Conservation (phyloP, 202 grass and related monocot species). For the Bolboschoenoplectus hybrid region DNA sequence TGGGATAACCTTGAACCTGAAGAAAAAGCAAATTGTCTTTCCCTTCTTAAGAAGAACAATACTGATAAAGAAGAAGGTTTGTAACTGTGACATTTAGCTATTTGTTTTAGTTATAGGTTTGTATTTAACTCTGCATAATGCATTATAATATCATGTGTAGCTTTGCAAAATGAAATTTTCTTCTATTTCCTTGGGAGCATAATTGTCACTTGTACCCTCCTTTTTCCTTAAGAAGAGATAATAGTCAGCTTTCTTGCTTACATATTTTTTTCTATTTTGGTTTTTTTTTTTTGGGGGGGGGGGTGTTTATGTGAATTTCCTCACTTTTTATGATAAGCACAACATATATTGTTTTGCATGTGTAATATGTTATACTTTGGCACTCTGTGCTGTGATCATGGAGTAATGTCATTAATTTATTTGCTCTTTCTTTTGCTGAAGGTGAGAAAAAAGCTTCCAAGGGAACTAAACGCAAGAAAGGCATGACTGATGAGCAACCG, state of each 20-base stretch:
- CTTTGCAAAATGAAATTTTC: background rate
- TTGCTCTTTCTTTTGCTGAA: slow-evolving; percentile 42
- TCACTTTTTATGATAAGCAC: background rate
- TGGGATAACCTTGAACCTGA: slow-evolving; percentile 73
- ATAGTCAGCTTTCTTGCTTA: background rate
- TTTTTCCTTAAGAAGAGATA: background rate
- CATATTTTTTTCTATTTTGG: too few species aligned
- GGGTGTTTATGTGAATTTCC: background rate
- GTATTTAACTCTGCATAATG: background rate
- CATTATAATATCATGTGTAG: background rate
- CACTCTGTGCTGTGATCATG: background rate
- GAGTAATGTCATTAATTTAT: background rate
- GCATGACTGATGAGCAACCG: slow-evolving; percentile 36
- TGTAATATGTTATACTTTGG: slow-evolving; percentile 7
- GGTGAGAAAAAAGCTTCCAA: slow-evolving; percentile 55
- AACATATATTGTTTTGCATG: background rate
- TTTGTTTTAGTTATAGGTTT: slow-evolving; percentile 21
- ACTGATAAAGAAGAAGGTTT: slow-evolving; percentile 45
- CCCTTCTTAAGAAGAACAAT: slow-evolving; percentile 61
- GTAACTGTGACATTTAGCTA: slow-evolving; percentile 26
- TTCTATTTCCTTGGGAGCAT: slow-evolving; percentile 12
- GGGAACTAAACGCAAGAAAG: slow-evolving; percentile 73
- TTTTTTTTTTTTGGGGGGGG: background rate
- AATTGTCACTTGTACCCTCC: background rate
- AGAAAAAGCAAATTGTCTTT: slow-evolving; percentile 61